A percentile compares a stretch with the other conserved stretches of the same genome.
phyloP scores from a whole-genome alignment of 192 early-diverging fungal genomes.

The Umbelopsis vinacea region DNA sequence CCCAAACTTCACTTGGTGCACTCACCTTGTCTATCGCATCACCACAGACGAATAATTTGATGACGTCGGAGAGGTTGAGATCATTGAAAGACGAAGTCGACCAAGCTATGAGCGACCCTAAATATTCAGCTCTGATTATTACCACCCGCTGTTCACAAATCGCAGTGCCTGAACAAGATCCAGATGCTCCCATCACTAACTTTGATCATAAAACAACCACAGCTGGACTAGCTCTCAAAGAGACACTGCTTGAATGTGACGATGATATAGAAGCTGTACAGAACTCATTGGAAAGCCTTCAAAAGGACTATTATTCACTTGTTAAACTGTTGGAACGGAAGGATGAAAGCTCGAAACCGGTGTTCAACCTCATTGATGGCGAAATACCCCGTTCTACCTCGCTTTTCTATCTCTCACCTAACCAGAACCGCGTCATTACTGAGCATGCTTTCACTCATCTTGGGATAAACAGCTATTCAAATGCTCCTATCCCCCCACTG shows the following conservation, averaged over 20 bases:
- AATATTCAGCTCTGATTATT: constrained; percentile 40
- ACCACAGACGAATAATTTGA: constrained; percentile 45
- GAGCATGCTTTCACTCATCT: constrained; percentile 43
- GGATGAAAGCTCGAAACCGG: constrained; percentile 25
- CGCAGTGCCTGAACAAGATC: constrained; percentile 27
- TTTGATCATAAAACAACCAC: constrained; percentile 49
- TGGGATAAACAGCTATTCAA: constrained; percentile 7
- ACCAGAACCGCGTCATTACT: constrained; percentile 45
- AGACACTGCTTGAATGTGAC: not conserved
- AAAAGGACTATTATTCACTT: constrained; percentile 30
- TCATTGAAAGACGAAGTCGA: constrained; percentile 35
- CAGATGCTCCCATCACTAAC: constrained; percentile 40
- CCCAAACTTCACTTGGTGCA: constrained; percentile 33
- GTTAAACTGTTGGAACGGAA: constrained; percentile 17
- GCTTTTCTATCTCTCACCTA: constrained; percentile 39
- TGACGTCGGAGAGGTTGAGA: constrained; percentile 40
- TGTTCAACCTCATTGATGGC: constrained; percentile 46
- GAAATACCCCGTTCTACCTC: constrained; percentile 40
- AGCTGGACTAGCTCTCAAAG: constrained; percentile 42
- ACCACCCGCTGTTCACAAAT: constrained; percentile 38
- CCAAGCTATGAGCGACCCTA: constrained; percentile 13
- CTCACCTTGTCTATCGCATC: constrained; percentile 42
- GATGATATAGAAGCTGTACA: not conserved
- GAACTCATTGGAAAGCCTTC: not conserved
- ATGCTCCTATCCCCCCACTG: constrained; percentile 36